Percentiles rank a stretch among this genome's conserved stretches.
phyloP scores from a whole-genome alignment of 2,329 filamentous ascomycete species.

The Beauveria sp. region DNA sequence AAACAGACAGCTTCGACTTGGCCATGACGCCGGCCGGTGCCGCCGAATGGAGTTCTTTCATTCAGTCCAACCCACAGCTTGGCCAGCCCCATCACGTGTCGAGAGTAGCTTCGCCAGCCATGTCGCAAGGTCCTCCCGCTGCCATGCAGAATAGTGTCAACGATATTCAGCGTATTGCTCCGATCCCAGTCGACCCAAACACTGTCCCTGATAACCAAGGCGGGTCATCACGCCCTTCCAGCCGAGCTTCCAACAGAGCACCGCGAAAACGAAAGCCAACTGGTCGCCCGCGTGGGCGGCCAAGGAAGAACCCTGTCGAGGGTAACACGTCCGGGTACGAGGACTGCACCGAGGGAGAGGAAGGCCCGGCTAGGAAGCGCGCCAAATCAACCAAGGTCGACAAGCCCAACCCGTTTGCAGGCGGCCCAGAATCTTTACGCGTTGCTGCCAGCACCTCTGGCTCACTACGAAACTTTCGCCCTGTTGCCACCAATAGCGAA shows the following conservation, averaged over 20 bases:
- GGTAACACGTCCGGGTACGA: slow-evolving; percentile 72
- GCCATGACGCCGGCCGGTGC: slow-evolving; percentile 50
- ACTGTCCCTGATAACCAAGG: slow-evolving; percentile 15
- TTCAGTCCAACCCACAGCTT: slow-evolving; percentile 60
- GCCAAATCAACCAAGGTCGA: slow-evolving; percentile 69
- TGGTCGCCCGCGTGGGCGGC: slow-evolving; percentile 48
- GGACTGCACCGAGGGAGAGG: slow-evolving; percentile 54
- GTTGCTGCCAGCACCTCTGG: slow-evolving; percentile 88
- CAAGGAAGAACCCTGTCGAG: slow-evolving; percentile 45
- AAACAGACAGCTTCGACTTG: slow-evolving; percentile 19
- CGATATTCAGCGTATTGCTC: slow-evolving; percentile 29
- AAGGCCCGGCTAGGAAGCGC: slow-evolving; percentile 55
- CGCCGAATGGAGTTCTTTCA: slow-evolving; percentile 70
- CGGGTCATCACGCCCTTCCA: slow-evolving; percentile 48
- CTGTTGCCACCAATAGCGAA: slow-evolving; percentile 49
- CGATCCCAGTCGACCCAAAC: slow-evolving; percentile 23
- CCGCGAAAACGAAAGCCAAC: slow-evolving; percentile 37
- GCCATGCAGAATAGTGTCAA: slow-evolving; percentile 15
- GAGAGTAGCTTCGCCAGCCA: slow-evolving; percentile 29
- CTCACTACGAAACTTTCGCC: slow-evolving; percentile 77
- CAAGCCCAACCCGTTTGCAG: slow-evolving; percentile 64
- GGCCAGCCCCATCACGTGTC: slow-evolving; percentile 29
- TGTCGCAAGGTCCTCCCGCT: slow-evolving; percentile 24
- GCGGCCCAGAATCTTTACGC: slow-evolving; percentile 69
- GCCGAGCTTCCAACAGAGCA: slow-evolving; percentile 46